Conservation (phyloP, 2,329 filamentous ascomycete genomes). For the Byssoonygena ceratinophila region DNA sequence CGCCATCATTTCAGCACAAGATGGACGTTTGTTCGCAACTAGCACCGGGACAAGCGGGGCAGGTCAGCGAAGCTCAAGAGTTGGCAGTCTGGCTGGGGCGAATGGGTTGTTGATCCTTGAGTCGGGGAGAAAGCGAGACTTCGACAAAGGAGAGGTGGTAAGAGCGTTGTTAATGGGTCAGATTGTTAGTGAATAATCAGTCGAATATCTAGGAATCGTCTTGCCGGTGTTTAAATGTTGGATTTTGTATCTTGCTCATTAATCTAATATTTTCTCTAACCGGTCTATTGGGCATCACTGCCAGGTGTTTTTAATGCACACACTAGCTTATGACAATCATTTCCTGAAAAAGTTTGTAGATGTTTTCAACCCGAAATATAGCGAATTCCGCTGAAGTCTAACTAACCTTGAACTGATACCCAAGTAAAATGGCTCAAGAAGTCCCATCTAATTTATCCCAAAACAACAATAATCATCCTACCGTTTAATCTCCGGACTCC, state of each 20-base stretch:
- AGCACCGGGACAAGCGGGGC: constrained; percentile 61
- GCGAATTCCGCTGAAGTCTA: no score
- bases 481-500: not conserved
- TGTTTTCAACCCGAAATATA: no score
- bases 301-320: no score
- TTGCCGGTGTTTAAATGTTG: no score
- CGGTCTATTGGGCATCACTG: not conserved
- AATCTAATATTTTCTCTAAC: not conserved
- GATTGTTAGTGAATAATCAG: constrained; percentile 22
- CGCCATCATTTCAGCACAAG: constrained; percentile 54
- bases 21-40: constrained; percentile 60
- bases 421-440: not conserved
- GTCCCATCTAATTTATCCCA: not conserved
- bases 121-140: constrained; percentile 37
- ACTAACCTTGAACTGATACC: not conserved
- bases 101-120: constrained; percentile 67
- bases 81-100: constrained; percentile 78
- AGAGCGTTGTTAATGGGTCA: constrained; percentile 69
- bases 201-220: no score
- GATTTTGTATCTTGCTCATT: not conserved
- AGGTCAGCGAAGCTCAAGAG: constrained; percentile 70
- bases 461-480: not conserved
- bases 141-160: constrained; percentile 59
- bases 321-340: no score
- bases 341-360: no score